These are phyloP conservation scores for Vinca minor DNA, from an alignment of 257 asterid genomes.

Conservation along the genomic window DNA sequence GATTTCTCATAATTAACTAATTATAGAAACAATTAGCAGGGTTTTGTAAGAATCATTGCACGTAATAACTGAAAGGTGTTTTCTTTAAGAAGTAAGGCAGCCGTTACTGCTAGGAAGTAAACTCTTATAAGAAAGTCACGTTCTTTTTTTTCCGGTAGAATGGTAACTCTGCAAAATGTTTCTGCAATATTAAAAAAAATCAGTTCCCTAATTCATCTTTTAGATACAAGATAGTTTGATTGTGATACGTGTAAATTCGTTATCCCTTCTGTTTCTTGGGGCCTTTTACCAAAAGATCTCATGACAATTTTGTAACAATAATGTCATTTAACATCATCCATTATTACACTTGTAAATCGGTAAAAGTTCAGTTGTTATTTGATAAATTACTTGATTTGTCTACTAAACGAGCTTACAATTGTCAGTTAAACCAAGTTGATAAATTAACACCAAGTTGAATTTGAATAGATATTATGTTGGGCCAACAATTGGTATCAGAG, in stretches of 20 bases:
- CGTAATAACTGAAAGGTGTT: not conserved
- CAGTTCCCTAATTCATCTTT: not conserved
- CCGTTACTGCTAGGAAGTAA: not conserved
- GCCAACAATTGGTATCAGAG: not conserved
- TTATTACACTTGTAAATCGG: not conserved
- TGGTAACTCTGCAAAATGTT: not conserved
- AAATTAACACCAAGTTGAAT: too few species aligned
- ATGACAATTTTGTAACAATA: too few species aligned
- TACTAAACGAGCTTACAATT: too few species aligned
- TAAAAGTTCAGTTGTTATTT: too few species aligned
- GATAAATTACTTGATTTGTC: not conserved
- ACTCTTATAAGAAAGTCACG: not conserved
- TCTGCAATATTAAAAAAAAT: not conserved
- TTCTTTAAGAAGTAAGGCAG: too few species aligned
- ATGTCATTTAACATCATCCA: not conserved
- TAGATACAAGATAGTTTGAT: not conserved
- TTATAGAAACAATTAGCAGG: not conserved
- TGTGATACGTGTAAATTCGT: not conserved
- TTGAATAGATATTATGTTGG: too few species aligned
- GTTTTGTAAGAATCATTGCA: not conserved
- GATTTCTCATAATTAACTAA: not conserved
- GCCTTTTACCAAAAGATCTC: not conserved
- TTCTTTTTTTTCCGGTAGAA: not conserved
- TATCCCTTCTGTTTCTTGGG: not conserved
- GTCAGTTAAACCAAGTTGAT: too few species aligned